These are phyloP conservation scores for Flaveria trinervia DNA, from an alignment of 129 eudicot species.

Conservation along the genomic window DNA sequence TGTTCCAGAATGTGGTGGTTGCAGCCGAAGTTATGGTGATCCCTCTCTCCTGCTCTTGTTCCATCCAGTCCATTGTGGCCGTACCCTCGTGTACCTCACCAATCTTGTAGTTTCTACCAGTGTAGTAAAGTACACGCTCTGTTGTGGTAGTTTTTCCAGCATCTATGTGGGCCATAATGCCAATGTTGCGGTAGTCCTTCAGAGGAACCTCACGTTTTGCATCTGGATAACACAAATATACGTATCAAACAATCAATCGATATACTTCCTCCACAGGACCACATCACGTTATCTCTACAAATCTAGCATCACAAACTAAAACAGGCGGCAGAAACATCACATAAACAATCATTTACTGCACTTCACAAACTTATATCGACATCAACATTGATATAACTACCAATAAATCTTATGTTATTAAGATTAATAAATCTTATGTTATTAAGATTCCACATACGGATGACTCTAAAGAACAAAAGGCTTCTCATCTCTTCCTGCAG, in stretches of 20 bases:
- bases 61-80: slow-evolving; percentile 99
- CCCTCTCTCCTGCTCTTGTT: slow-evolving; percentile 98
- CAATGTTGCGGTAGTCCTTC: slow-evolving; percentile 85
- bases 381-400: neutral
- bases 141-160: slow-evolving; percentile 99
- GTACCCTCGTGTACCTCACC: slow-evolving; percentile 99
- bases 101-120: slow-evolving; percentile 90
- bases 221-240: slow-evolving; percentile 39
- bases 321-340: neutral
- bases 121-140: slow-evolving; percentile 84
- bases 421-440: neutral
- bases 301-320: neutral
- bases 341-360: neutral
- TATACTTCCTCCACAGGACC: neutral
- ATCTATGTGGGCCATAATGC: slow-evolving; percentile 98
- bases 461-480: neutral
- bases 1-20: slow-evolving; percentile 93
- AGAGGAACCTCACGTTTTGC: slow-evolving; percentile 69
- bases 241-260: neutral
- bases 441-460: neutral
- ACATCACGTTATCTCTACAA: neutral
- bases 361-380: neutral
- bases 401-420: neutral
- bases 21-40: slow-evolving; percentile 99
- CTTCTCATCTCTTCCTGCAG: neutral